Evolutionary conservation across 2,329 filamentous ascomycete species (phyloP).

Genomic region (Botryotinia calthae): DNA sequence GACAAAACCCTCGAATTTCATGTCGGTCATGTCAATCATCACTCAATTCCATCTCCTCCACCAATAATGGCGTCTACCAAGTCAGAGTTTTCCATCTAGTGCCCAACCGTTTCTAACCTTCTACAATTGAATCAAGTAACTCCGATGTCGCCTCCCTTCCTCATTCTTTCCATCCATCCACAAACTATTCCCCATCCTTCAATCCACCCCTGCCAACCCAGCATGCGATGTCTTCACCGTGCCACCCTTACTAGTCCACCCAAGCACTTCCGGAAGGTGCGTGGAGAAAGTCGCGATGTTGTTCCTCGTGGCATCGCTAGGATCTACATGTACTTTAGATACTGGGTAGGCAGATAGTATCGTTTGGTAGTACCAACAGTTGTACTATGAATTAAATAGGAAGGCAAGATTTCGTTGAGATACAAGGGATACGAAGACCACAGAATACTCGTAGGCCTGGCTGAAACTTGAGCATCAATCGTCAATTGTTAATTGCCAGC

Average conservation of each 20-base stretch:
- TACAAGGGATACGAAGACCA: neutral
- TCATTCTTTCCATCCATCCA: neutral
- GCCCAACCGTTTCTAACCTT: neutral
- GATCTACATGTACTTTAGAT: neutral
- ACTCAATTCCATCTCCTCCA: neutral
- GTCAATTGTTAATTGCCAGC: neutral
- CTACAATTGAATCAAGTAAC: neutral
- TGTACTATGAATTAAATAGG: slow-evolving; percentile 5
- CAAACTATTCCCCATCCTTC: neutral
- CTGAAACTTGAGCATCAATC: neutral
- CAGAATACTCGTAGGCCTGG: neutral
- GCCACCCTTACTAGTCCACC: slow-evolving; percentile 5
- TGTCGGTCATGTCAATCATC: neutral
- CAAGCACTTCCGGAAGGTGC: slow-evolving; percentile 7
- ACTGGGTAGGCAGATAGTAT: neutral
- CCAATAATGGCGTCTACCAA: neutral
- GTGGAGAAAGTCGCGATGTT: slow-evolving; percentile 4
- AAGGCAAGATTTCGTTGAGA: neutral
- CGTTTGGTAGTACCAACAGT: neutral
- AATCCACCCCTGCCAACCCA: neutral
- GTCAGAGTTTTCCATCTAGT: neutral
- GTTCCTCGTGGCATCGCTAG: slow-evolving; percentile 1
- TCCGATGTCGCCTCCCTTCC: slow-evolving; percentile 12
- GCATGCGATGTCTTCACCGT: neutral
- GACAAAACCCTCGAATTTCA: neutral